Percentiles rank a stretch among this genome's conserved stretches.
These are phyloP conservation scores for Hypoxylon lenormandii DNA, from an alignment of 495 filamentous ascomycete species.

Conservation along the genomic window DNA sequence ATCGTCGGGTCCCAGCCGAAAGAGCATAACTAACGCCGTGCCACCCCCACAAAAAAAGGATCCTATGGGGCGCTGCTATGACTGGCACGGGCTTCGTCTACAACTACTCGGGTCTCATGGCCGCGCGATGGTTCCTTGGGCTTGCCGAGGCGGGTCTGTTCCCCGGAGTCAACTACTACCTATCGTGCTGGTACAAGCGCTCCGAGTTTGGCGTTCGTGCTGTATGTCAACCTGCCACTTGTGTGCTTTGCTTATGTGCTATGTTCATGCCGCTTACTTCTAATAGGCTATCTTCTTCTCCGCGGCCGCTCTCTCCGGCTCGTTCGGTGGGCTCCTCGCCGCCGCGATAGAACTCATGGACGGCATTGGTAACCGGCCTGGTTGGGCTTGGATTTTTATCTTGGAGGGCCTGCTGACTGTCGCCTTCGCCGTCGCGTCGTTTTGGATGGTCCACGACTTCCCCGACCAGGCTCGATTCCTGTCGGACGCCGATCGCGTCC, in stretches of 20 bases:
- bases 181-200: constrained; percentile 88
- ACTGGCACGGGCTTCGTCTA: constrained; percentile 83
- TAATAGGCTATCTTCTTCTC: constrained; percentile 85
- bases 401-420: constrained; percentile 82
- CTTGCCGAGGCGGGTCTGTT: constrained; percentile 86
- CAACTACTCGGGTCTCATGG: constrained; percentile 82
- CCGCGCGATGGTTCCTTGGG: constrained; percentile 87
- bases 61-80: constrained; percentile 81
- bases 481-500: constrained; percentile 73
- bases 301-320: constrained; percentile 83
- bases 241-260: no score
- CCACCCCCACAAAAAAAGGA: constrained; percentile 47
- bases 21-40: constrained; percentile 24
- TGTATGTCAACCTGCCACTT: constrained; percentile 25
- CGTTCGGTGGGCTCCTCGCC: constrained; percentile 85
- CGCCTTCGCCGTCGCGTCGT: constrained; percentile 76
- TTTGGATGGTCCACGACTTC: constrained; percentile 91
- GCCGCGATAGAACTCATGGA: constrained; percentile 82
- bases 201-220: constrained; percentile 76
- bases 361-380: constrained; percentile 71
- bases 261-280: constrained; percentile 7
- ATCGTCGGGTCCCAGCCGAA: constrained; percentile 7
- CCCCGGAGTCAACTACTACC: constrained; percentile 87
- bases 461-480: constrained; percentile 85
- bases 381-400: constrained; percentile 90